phyloP scores from a whole-genome alignment of 148 eudicot genomes.

The Tetragonia tetragonoides region DNA sequence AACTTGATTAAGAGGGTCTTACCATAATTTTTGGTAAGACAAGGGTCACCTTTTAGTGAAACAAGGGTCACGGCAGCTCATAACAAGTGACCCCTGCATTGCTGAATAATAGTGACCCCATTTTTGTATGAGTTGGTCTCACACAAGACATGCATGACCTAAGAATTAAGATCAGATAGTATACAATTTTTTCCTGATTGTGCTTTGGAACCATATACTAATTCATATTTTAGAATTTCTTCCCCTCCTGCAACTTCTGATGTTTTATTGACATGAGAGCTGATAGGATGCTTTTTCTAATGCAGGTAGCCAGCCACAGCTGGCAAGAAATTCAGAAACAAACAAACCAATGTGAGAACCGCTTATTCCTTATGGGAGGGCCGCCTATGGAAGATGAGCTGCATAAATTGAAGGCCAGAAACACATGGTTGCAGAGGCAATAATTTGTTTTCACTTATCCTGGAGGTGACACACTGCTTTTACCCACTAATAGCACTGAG shows the following conservation, averaged over 20 bases:
- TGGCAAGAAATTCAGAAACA: not conserved
- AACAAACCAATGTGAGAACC: conserved; percentile 2
- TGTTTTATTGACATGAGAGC: not conserved
- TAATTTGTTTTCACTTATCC: not conserved
- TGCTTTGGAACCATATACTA: not conserved
- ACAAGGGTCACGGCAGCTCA: too few relatives aligned
- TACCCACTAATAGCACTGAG: not conserved
- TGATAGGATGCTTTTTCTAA: not conserved
- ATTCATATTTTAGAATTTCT: not conserved
- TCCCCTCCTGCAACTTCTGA: not conserved
- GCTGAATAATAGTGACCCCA: too few relatives aligned
- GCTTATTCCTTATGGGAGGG: not conserved
- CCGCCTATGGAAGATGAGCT: not conserved
- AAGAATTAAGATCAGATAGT: too few relatives aligned
- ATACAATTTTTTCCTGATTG: not conserved
- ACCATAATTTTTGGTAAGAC: too few relatives aligned
- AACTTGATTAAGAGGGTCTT: too few relatives aligned
- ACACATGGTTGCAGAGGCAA: conserved; percentile 8
- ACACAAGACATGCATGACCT: too few relatives aligned
- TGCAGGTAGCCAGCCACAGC: not conserved
- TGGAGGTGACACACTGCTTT: not conserved
- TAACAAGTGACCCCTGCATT: too few relatives aligned
- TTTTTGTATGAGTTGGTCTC: too few relatives aligned
- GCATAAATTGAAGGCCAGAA: not conserved
- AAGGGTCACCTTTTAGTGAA: too few relatives aligned